phyloP scores from a whole-genome alignment of 352 stramenopile species.

The Phytopythium oedochilum region DNA sequence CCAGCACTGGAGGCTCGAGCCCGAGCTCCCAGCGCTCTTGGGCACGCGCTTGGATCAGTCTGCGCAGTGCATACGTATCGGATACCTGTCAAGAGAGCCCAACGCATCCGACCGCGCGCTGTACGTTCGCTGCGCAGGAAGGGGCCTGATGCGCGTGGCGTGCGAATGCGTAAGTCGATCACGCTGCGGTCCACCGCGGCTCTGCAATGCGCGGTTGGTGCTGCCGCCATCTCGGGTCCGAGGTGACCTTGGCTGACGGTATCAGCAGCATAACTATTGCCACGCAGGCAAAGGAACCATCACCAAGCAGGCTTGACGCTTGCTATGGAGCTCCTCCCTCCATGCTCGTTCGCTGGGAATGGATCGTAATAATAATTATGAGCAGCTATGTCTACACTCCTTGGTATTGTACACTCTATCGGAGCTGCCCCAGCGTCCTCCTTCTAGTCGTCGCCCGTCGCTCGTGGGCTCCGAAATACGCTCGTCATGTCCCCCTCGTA shows the following conservation, averaged over 20 bases:
- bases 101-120: neutral
- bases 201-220: neutral
- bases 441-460: neutral
- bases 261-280: too few relatives aligned
- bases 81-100: neutral
- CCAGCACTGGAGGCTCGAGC: too few relatives aligned
- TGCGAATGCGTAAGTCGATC: slow-evolving; percentile 1
- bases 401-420: slow-evolving; percentile 2
- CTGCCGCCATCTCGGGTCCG: too few relatives aligned
- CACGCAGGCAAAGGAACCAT: too few relatives aligned
- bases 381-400: neutral
- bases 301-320: too few relatives aligned
- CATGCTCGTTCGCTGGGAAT: neutral
- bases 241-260: too few relatives aligned
- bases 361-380: neutral
- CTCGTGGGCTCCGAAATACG: neutral
- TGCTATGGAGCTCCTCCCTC: too few relatives aligned
- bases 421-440: neutral
- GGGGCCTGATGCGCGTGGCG: neutral
- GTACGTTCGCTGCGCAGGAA: neutral
- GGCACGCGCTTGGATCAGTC: neutral
- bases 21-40: too few relatives aligned
- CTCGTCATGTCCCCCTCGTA: neutral
- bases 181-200: neutral
- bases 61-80: too few relatives aligned